phyloP scores from a whole-genome alignment of 768 basidiomycete genomes.

The Termitomyces sp. region DNA sequence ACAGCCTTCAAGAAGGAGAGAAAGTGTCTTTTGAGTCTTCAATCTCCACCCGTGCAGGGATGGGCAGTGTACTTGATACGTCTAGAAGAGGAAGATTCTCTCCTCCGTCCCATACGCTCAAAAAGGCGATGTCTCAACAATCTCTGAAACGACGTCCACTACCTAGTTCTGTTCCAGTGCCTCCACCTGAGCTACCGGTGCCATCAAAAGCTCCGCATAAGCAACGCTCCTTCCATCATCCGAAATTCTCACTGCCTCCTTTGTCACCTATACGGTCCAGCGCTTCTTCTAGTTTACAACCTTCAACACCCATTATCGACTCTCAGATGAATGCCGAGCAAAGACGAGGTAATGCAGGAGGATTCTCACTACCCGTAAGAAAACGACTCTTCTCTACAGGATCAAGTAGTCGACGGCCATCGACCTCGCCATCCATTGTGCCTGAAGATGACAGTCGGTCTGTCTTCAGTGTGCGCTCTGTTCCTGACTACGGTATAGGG shows the following conservation, averaged over 20 bases:
- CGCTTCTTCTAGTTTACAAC: conserved; percentile 21
- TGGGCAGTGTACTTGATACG: neutral
- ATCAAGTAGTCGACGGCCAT: conserved; percentile 45
- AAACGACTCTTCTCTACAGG: conserved; percentile 61
- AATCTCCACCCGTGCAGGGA: conserved; percentile 9
- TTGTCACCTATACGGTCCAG: conserved; percentile 32
- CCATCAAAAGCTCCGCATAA: conserved; percentile 36
- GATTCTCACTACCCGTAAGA: conserved; percentile 25
- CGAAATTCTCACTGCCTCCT: conserved; percentile 49
- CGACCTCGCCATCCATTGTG: conserved; percentile 37
- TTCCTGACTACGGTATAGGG: conserved; percentile 27
- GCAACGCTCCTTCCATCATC: conserved; percentile 60
- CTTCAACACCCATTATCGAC: conserved; percentile 18
- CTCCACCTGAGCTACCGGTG: conserved; percentile 22
- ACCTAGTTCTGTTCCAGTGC: conserved; percentile 19
- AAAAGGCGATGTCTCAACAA: conserved; percentile 54
- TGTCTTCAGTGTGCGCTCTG: conserved; percentile 45
- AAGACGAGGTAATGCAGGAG: conserved; percentile 25
- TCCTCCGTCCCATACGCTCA: conserved; percentile 30
- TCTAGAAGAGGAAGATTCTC: conserved; percentile 5
- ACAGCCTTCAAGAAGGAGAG: conserved; percentile 20
- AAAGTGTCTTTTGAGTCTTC: conserved; percentile 21
- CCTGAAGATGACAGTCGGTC: conserved; percentile 52
- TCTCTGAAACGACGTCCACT: conserved; percentile 35
- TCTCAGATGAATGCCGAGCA: conserved; percentile 8